These are phyloP conservation scores for Vinca minor DNA, from an alignment of 257 asterid species.

Conservation along the genomic window DNA sequence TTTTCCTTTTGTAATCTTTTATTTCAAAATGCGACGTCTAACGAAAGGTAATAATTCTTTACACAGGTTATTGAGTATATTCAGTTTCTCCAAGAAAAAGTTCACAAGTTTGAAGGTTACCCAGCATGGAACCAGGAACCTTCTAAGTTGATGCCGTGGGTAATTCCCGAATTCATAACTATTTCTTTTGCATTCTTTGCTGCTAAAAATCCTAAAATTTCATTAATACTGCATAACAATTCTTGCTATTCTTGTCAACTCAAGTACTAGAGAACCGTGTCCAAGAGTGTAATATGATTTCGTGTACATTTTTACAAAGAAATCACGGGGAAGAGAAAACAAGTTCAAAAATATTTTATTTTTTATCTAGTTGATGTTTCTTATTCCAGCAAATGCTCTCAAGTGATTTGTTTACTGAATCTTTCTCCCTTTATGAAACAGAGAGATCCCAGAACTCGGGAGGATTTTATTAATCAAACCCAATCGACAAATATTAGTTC, in stretches of 20 bases:
- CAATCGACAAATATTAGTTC: constrained; percentile 38
- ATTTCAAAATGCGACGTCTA: constrained; percentile 1
- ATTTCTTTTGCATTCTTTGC: neutral
- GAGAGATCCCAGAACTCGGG: constrained; percentile 40
- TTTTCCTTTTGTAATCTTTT: neutral
- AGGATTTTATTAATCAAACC: constrained; percentile 47
- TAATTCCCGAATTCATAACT: constrained; percentile 16
- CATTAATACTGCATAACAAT: neutral
- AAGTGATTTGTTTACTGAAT: constrained; percentile 7
- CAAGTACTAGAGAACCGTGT: neutral
- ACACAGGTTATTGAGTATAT: constrained; percentile 85
- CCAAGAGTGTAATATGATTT: neutral
- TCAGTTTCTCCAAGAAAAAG: constrained; percentile 88
- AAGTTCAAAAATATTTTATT: neutral
- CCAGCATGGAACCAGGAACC: constrained; percentile 66
- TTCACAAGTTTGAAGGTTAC: constrained; percentile 53
- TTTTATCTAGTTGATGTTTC: neutral
- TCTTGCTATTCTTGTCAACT: neutral
- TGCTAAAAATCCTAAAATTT: neutral
- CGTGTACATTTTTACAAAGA: neutral
- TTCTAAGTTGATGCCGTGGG: constrained; percentile 59
- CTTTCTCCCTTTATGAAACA: constrained; percentile 26
- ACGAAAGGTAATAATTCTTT: constrained; percentile 8
- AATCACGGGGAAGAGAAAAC: neutral
- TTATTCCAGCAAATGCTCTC: neutral